Base-by-base conservation (phyloP, 805 yeast genomes). In the Wickerhamomyces chaumierensis region DNA sequence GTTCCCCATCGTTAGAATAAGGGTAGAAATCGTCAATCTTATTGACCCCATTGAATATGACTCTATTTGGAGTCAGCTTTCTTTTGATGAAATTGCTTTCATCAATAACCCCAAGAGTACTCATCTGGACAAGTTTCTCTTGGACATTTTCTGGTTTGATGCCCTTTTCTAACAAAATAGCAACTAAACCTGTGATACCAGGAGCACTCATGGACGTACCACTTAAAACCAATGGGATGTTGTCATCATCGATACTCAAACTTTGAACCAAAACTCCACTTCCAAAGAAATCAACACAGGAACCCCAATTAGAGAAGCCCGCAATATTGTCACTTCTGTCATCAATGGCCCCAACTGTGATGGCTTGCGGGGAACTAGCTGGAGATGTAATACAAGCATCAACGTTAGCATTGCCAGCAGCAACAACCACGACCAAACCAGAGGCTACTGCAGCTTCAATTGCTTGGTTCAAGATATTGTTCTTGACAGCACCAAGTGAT, bases 141-240 rank as follows among this genome's bases (percentile, higher is more conserved):
- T 65, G 65, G 14, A 81, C 51, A 8, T 70, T 66, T 0, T 48
- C 52, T 0, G 69, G 61, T 0, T 56, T 43, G 1, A 73, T 49
- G 1, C 85, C 85, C 17, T 62, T 58, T 27, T 75, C 69, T 37
- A 81, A 51, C 31, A 78, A 48, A 31, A 71, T 62, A 0, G 81
- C 81, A 15, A 65, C 70, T 32, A 78, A 46, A 0, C 94, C 94
- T 2, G 84, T 65, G n/a, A 80, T 78, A 5, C 71, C 65, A 0
- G 94, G 94, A 3, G 88, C 61, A 3, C 90, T 76, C 92, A 82
- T 82, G 3, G 92, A 83, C 0, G 92, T 83, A 1, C 94, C 94
- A 3, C 86, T 74, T 49, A 76, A 61, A 5, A 48, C 43, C 8
- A 53, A 42, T 3, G 59, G 48, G 3, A 33, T 33, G 14, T 47